Evolutionary conservation across 768 basidiomycete species (phyloP).

Genomic region (Serendipita indica): DNA sequence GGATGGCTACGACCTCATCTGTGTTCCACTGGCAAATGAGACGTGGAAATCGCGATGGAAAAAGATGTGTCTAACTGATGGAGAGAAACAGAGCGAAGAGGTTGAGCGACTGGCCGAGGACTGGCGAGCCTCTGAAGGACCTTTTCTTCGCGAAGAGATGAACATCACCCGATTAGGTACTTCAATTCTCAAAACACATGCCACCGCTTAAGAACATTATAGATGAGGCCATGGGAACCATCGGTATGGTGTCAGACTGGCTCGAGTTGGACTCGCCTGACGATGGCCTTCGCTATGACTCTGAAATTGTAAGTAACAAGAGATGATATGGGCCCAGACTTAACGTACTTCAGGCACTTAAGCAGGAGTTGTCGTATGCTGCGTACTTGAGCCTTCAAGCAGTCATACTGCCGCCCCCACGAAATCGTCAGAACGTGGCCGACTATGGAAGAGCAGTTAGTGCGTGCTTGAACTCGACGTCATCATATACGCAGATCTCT

Average conservation of each 20-base stretch:
- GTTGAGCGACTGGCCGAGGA: constrained; percentile 47
- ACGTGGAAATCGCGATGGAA: constrained; percentile 82
- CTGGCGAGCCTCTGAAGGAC: constrained; percentile 69
- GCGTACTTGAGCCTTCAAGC: constrained; percentile 79
- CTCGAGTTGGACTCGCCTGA: constrained; percentile 84
- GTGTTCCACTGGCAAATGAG: constrained; percentile 76
- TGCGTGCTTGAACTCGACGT: constrained; percentile 46
- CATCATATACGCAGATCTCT: constrained; percentile 56
- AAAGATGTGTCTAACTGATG: constrained; percentile 62
- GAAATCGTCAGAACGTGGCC: constrained; percentile 65
- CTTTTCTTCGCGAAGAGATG: constrained; percentile 67
- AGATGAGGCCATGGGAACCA: constrained; percentile 64
- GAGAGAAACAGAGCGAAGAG: constrained; percentile 28
- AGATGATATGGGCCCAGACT: neutral
- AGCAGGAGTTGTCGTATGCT: constrained; percentile 85
- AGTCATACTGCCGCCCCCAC: constrained; percentile 78
- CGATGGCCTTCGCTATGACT: constrained; percentile 89
- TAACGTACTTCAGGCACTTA: constrained; percentile 57
- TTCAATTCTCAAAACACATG: constrained; percentile 19
- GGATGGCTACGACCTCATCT: constrained; percentile 62
- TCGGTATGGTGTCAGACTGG: constrained; percentile 83
- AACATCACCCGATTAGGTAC: constrained; percentile 77
- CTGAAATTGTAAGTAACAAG: constrained; percentile 62
- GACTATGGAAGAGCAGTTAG: constrained; percentile 89
- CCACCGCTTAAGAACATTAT: neutral